Conservation (phyloP, 2,329 filamentous ascomycete genomes). For the Fragosphaeria purpurea region DNA sequence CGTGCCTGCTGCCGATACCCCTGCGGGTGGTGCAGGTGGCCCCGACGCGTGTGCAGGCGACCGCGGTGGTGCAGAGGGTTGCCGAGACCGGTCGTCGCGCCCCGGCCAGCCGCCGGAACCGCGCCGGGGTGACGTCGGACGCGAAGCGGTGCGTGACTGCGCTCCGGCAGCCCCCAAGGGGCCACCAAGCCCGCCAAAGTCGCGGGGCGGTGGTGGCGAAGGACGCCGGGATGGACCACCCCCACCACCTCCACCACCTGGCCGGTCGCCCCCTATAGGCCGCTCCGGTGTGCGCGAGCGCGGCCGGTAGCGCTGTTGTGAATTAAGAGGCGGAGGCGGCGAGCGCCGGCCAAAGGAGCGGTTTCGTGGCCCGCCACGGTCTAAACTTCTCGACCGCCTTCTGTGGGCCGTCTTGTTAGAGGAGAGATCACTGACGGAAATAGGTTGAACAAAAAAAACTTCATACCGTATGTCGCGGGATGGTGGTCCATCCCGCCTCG, state of each 20-base stretch:
- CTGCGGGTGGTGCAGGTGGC: constrained; percentile 11
- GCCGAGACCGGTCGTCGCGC: constrained; percentile 36
- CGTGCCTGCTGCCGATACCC: not conserved
- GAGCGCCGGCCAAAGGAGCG: constrained; percentile 26
- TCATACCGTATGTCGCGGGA: constrained; percentile 23
- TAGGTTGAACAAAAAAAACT: no score
- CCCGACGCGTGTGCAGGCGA: constrained; percentile 30
- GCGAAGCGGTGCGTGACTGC: constrained; percentile 37
- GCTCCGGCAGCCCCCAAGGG: constrained; percentile 37
- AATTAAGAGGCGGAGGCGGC: constrained; percentile 19
- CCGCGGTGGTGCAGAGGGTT: constrained; percentile 32
- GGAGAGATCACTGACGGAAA: no score
- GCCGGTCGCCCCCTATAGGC: constrained; percentile 15
- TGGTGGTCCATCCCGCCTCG: constrained; percentile 27
- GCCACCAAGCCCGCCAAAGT: constrained; percentile 15
- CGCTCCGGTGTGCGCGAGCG: constrained; percentile 42
- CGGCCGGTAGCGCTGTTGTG: constrained; percentile 31
- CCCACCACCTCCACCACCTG: no score
- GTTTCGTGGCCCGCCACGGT: constrained; percentile 27
- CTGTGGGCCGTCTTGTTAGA: constrained; percentile 19
- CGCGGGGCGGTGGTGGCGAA: constrained; percentile 34
- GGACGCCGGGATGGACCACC: constrained; percentile 30
- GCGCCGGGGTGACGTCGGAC: constrained; percentile 43
- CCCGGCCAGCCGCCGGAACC: constrained; percentile 27
- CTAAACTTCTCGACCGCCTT: constrained; percentile 46